Base-by-base conservation (phyloP, 495 filamentous ascomycete species). In the Aspergillus kassunensis region DNA sequence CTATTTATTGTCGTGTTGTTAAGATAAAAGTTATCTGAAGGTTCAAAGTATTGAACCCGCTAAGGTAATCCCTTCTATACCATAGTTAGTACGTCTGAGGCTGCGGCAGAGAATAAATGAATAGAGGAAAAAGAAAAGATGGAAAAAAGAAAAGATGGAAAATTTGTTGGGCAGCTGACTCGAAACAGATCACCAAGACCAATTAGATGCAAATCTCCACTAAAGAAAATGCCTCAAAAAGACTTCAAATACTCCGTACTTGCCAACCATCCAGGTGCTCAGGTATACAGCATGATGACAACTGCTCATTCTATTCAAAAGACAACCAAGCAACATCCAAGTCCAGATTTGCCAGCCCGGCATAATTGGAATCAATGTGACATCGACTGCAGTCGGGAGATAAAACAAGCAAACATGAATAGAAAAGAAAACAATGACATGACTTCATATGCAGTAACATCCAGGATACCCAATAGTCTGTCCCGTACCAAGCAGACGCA, bases 91-190 rank as follows among this genome's bases (percentile, higher is more conserved):
- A n/a, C n/a, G n/a, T n/a, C n/a, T n/a, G n/a, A n/a, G n/a, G n/a
- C n/a, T n/a, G n/a, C n/a, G n/a, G 9, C 24, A 27, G 24, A 9
- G 24, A 27, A 27, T n/a, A n/a, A n/a, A n/a, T n/a, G n/a, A 37
- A 52, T 46, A 46, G 44, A 40, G 25, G 43, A 36, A 19, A 24
- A 6, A 45, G 31, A 24, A 34, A 51, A 40, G 15, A 15, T 1
- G 9, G 43, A 30, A 30, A 19, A 34, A 16, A 56, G 34, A 30
- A 41, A 33, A 27, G 16, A 39, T 23, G 30, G 16, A 59, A 48
- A 53, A 35, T 37, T 44, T 15, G 34, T 36, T 24, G 35, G 40
- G 53, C 49, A 49, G 53, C 58, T 53, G 47, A 57, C 49, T 54
- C 35, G 24, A 27, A n/a, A 20, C 34, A 30, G 40, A 25, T 23